phyloP scores from a whole-genome alignment of 129 eudicot genomes.

The Rutidosis leptorrhynchoides region DNA sequence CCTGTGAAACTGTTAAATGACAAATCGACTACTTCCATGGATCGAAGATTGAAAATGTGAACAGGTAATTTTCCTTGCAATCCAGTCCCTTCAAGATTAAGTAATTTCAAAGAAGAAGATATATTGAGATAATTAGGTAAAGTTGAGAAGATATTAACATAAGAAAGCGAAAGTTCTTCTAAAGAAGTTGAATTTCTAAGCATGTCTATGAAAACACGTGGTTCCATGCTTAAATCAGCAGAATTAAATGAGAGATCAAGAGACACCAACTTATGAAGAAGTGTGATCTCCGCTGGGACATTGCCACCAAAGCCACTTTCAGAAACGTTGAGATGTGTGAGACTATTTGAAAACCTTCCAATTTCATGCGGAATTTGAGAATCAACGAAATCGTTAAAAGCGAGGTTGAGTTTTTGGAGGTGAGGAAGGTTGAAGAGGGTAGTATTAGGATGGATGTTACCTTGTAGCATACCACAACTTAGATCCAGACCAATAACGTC shows the following conservation, averaged over 20 bases:
- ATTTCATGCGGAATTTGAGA: conserved; percentile 5
- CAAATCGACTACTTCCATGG: conserved; percentile 10
- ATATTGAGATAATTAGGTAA: conserved; percentile 14
- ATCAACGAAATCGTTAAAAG: neutral
- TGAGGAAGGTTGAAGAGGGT: neutral
- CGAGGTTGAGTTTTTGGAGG: neutral
- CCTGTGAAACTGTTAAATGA: neutral
- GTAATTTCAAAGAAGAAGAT: conserved; percentile 20
- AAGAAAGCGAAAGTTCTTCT: conserved; percentile 12
- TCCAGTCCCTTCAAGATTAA: conserved; percentile 13
- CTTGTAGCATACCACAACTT: neutral
- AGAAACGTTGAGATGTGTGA: conserved; percentile 32
- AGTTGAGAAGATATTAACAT: neutral
- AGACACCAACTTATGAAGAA: conserved; percentile 10
- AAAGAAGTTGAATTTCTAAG: conserved; percentile 23
- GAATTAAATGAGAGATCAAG: conserved; percentile 24
- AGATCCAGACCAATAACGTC: neutral
- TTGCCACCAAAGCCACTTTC: neutral
- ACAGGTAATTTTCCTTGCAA: conserved; percentile 33
- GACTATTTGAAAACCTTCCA: conserved; percentile 15
- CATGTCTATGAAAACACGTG: conserved; percentile 6
- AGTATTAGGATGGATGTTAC: neutral
- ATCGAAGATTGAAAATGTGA: conserved; percentile 27
- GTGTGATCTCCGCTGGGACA: conserved; percentile 13
- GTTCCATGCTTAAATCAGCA: neutral